A percentile compares a stretch with the other conserved stretches of the same genome.
phyloP scores from a whole-genome alignment of 352 stramenopile genomes.

The Phytophthora crassamura region DNA sequence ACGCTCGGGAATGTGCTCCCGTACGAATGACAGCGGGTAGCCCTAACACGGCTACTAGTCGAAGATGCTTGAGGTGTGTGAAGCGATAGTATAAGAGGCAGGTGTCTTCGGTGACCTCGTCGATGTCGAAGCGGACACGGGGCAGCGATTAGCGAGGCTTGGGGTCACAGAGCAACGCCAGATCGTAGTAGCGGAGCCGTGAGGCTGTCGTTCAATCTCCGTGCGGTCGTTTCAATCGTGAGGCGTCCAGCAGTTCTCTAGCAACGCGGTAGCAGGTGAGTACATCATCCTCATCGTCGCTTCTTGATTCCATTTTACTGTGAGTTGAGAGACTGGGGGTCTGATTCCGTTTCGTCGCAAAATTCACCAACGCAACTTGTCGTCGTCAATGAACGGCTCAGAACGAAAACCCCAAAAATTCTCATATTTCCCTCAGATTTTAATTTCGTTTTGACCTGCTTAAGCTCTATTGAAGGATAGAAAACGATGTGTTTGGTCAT shows the following conservation, averaged over 20 bases:
- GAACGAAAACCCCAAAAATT: too few species aligned
- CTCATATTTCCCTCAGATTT: too few species aligned
- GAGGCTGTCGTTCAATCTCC: not conserved
- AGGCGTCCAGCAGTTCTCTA: not conserved
- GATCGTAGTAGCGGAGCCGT: not conserved
- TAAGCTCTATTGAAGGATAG: too few species aligned
- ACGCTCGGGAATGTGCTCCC: not conserved
- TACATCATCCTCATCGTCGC: too few species aligned
- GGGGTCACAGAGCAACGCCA: not conserved
- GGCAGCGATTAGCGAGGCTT: constrained; percentile 26
- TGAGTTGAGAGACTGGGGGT: too few species aligned
- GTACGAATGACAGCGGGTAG: constrained; percentile 15
- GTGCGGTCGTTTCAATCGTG: not conserved
- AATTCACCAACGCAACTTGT: too few species aligned
- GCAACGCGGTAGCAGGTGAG: too few species aligned
- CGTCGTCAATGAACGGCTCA: too few species aligned
- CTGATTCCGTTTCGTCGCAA: too few species aligned
- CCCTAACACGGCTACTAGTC: constrained; percentile 2
- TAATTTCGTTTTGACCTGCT: too few species aligned
- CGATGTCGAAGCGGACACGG: constrained; percentile 47
- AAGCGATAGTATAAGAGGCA: constrained; percentile 38
- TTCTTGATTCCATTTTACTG: too few species aligned
- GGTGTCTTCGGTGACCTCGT: constrained; percentile 33
- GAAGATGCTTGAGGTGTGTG: constrained; percentile 7
- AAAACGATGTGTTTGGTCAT: too few species aligned